Base-by-base conservation (phyloP, 2,329 filamentous ascomycete genomes). In the Stachybotrys chartarum region DNA sequence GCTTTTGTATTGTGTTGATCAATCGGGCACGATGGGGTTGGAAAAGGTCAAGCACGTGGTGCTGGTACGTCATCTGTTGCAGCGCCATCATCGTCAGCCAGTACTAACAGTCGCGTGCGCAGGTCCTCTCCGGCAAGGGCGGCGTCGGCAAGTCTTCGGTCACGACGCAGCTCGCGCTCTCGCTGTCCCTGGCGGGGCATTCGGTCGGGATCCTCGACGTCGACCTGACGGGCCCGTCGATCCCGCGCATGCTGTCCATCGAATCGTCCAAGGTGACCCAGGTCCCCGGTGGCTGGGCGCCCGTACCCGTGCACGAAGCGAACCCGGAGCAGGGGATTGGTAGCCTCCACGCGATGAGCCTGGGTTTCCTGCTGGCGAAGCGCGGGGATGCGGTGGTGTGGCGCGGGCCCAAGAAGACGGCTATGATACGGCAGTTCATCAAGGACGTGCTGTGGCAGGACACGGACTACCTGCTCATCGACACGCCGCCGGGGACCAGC, bases 321-420 rank as follows among this genome's bases (percentile, higher is more conserved):
- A 73, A 82, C 60, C 65, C 74, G 4, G 66, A 71, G 6, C 67
- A 70, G 31, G 78, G 78, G 3, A 73, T 85, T 30, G 89, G 88
- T 1, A 77, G 85, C 39, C 77, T 93, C 10, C 81, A 84, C 58
- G 94, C 91, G 70, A 97, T 97, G 88, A 96, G 91, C 55, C 78
- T 99, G 1, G 94, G 92, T 3, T 97, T 99, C 65, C 81, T 99
- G 7, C 80, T 99, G 6, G 85, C 87, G 4, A 83, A 85, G 58
- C 80, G 93, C 63, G 90, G 89, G 59, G 91, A 97, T 64, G 93
- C 94, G 0, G 92, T 99, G 0, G 94, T 99, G 45, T 99, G 94
- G 94, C 84, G 94, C 54, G 94, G 94, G 0, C 94, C 94, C 3
- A 99, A 99, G 75, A 99, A 99, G 76, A 99, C 94, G 5, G 94